Percentiles rank a stretch among this genome's conserved stretches.
These are phyloP conservation scores for Exidia glandulosa DNA, from an alignment of 768 basidiomycete genomes.

Conservation along the genomic window DNA sequence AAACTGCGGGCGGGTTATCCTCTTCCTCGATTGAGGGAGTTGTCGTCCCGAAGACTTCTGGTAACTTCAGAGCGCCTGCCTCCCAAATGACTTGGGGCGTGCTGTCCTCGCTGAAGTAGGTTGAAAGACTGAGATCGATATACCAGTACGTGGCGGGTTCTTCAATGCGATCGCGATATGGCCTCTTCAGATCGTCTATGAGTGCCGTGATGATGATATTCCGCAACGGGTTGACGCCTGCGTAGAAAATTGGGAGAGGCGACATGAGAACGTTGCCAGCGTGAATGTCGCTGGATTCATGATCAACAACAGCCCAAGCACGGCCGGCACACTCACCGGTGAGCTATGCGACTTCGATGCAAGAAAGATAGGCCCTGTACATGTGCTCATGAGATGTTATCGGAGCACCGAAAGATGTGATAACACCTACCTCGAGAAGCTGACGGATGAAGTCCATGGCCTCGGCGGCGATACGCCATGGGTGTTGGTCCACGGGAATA, in stretches of 20 bases:
- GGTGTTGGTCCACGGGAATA: not conserved
- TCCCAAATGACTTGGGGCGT: not conserved
- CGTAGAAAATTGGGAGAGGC: not conserved
- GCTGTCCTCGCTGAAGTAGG: not conserved
- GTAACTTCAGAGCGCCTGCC: not conserved
- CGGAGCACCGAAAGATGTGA: no score
- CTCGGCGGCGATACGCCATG: not conserved
- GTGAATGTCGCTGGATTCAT: not conserved
- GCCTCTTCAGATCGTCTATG: not conserved
- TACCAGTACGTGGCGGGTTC: not conserved
- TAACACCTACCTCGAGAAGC: not conserved
- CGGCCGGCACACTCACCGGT: no score
- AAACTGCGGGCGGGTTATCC: not conserved
- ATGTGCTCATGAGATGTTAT: no score
- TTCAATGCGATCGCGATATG: not conserved
- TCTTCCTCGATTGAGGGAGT: not conserved
- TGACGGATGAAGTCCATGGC: not conserved
- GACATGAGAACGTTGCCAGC: not conserved
- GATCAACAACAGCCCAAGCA: no score
- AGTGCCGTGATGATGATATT: not conserved
- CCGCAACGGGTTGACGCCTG: not conserved
- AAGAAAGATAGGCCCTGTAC: no score
- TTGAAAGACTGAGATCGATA: not conserved
- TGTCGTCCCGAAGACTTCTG: not conserved
- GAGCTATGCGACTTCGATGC: no score